Conservation (phyloP, 2,329 filamentous ascomycete species). For the Neofusicoccum cordaticola region DNA sequence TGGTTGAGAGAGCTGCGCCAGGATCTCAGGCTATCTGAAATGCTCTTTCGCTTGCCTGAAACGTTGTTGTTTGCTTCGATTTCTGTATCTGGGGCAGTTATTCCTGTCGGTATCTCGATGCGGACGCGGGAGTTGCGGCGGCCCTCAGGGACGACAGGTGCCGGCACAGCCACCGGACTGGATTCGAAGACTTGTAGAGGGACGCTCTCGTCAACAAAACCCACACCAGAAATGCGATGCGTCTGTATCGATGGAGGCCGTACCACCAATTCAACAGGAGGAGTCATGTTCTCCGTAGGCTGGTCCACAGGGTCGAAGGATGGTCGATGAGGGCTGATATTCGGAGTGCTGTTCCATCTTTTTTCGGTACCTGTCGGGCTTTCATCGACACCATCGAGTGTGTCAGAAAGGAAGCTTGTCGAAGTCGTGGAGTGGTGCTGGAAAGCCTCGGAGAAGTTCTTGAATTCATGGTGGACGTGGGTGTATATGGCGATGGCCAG, state of each 20-base stretch:
- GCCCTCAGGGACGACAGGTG: background rate
- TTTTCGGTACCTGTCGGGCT: background rate
- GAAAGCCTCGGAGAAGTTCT: background rate
- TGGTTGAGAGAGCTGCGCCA: background rate
- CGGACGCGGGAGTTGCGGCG: conserved; percentile 11
- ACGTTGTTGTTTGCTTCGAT: background rate
- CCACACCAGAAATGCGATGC: background rate
- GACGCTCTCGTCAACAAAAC: background rate
- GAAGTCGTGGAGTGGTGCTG: background rate
- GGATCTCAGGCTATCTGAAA: background rate
- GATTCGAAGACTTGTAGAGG: background rate
- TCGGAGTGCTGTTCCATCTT: background rate
- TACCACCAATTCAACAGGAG: background rate
- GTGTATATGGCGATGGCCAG: conserved; percentile 69
- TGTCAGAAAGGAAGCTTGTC: background rate
- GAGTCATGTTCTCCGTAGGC: background rate
- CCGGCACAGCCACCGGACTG: background rate
- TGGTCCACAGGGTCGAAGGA: background rate
- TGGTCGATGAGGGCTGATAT: background rate
- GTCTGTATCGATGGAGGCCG: background rate
- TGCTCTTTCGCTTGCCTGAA: background rate
- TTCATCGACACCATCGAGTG: background rate
- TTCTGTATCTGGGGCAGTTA: background rate
- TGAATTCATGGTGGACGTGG: conserved; percentile 39
- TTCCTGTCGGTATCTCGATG: background rate